These are phyloP conservation scores for Neurospora sp. DNA, from an alignment of 495 filamentous ascomycete genomes.

Conservation along the genomic window DNA sequence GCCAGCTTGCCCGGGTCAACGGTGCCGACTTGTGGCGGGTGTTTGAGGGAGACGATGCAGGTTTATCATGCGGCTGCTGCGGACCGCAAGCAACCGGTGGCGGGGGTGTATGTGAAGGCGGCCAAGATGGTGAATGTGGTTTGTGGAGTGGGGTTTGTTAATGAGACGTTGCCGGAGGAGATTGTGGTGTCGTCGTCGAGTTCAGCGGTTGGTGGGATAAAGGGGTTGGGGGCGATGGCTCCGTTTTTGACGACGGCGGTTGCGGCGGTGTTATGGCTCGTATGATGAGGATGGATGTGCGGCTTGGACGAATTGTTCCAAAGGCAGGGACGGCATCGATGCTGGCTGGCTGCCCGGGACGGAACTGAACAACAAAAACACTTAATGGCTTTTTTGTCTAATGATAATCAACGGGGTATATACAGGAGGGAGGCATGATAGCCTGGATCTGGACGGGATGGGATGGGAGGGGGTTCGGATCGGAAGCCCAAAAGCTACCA, in stretches of 20 bases:
- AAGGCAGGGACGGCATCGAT: background rate
- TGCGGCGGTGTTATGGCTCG: background rate
- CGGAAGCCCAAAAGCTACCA: background rate
- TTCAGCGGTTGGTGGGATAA: background rate
- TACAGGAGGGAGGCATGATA: background rate
- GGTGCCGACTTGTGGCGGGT: constrained; percentile 58
- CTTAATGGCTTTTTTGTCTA: background rate
- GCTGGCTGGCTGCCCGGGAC: fast-evolving
- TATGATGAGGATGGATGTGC: background rate
- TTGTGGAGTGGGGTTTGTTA: constrained; percentile 56
- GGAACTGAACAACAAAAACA: background rate
- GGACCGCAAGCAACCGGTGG: constrained; percentile 48
- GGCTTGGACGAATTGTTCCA: background rate
- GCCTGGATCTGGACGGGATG: background rate
- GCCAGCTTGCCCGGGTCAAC: constrained; percentile 50
- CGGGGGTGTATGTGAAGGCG: constrained; percentile 48
- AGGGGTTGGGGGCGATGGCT: background rate
- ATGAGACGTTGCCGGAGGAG: constrained; percentile 43
- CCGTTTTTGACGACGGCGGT: background rate
- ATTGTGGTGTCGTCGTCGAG: constrained; percentile 1
- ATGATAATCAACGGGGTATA: background rate
- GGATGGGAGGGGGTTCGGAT: background rate
- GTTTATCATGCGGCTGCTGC: constrained; percentile 52
- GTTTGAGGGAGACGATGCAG: constrained; percentile 59
- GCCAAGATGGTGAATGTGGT: constrained; percentile 54